Conservation (phyloP, 176 grass and related monocot genomes). For the Panicum miliaceum region DNA sequence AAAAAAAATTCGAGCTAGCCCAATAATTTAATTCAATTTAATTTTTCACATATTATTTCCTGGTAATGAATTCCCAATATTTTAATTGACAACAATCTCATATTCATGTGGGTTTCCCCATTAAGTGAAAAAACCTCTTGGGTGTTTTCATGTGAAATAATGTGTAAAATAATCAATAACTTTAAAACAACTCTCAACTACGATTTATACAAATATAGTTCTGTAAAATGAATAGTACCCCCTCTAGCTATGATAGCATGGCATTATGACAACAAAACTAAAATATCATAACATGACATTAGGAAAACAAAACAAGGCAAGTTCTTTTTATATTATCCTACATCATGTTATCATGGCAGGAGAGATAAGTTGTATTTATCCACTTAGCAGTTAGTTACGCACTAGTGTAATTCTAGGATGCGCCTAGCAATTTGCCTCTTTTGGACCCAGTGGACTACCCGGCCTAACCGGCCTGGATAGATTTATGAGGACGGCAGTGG, state of each 20-base stretch:
- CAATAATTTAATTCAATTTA: too few species aligned
- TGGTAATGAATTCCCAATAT: background rate
- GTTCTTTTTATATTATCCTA: background rate
- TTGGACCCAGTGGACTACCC: background rate
- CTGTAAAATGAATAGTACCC: too few species aligned
- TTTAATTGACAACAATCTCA: background rate
- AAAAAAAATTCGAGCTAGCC: too few species aligned
- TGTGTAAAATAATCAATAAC: background rate
- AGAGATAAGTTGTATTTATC: background rate
- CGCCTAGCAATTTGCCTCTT: constrained; percentile 9
- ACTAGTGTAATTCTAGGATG: background rate
- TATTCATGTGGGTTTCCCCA: background rate
- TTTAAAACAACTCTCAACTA: too few species aligned
- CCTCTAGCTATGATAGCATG: too few species aligned
- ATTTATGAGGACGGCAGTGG: constrained; percentile 6
- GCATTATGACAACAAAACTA: background rate
- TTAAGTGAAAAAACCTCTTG: too few species aligned
- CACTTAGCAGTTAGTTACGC: background rate
- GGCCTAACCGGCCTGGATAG: background rate
- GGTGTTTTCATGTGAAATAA: too few species aligned
- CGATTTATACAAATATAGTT: too few species aligned
- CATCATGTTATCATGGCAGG: background rate
- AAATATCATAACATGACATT: background rate
- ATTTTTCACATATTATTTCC: background rate
- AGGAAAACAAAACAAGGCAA: background rate